These are phyloP conservation scores for Puccinellia tenuiflora DNA, from an alignment of 176 grass and related monocot species.

Conservation along the genomic window DNA sequence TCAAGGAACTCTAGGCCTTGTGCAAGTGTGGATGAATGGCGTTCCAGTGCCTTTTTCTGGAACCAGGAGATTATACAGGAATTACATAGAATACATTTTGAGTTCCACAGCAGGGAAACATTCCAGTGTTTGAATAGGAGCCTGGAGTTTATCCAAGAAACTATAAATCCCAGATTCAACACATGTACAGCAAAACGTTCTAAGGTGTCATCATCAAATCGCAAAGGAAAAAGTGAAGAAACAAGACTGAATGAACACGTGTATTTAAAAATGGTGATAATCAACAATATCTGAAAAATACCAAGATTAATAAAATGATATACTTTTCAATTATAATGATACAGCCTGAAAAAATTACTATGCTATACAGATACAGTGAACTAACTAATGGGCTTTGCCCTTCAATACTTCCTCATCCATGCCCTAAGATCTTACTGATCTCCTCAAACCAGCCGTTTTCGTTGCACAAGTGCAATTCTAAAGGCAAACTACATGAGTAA, in stretches of 20 bases:
- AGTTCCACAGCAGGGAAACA: not conserved
- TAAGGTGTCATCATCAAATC: not conserved
- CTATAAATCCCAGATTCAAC: not conserved
- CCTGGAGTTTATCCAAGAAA: not conserved
- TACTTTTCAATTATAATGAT: not conserved
- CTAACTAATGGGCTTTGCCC: not conserved
- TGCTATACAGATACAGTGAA: constrained; percentile 6
- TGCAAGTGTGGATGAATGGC: not conserved
- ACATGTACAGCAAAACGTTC: not conserved
- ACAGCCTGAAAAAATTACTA: constrained; percentile 1
- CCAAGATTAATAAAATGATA: not conserved
- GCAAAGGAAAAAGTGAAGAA: not conserved
- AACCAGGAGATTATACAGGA: not conserved
- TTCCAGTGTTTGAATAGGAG: not conserved
- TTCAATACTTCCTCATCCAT: not conserved
- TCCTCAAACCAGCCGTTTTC: not conserved
- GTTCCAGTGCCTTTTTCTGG: not conserved
- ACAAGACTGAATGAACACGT: not conserved
- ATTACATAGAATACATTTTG: not conserved
- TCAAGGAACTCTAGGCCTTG: not conserved
- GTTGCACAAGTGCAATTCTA: not conserved
- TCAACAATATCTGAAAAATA: not conserved
- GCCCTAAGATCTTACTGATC: not conserved
- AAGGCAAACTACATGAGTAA: not conserved
- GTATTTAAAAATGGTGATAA: not conserved